Conservation (phyloP, 202 grass and related monocot species). For the Cymbopogon flexuosus region DNA sequence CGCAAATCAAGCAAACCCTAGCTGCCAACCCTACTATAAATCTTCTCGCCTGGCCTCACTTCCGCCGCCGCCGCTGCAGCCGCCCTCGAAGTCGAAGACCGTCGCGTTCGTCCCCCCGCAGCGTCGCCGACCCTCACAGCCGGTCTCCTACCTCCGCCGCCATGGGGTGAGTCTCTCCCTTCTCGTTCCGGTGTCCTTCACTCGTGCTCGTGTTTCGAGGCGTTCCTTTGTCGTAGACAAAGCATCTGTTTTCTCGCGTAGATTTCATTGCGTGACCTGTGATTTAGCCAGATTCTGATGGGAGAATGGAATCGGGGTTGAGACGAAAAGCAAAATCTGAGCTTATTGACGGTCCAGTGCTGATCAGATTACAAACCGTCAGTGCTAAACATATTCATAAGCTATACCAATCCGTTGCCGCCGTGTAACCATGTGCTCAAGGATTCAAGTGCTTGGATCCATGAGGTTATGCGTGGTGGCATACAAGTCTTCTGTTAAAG, state of each 20-base stretch:
- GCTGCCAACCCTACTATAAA: conserved; percentile 16
- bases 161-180: conserved; percentile 42
- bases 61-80: conserved; percentile 24
- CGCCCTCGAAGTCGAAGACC: background rate
- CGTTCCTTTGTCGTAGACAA: background rate
- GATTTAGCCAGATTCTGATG: background rate
- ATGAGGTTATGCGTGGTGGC: conserved; percentile 36
- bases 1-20: conserved; percentile 28
- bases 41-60: background rate
- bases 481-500: conserved; percentile 22
- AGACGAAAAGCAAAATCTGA: background rate
- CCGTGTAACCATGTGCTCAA: background rate
- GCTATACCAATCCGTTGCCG: conserved; percentile 48
- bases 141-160: conserved; percentile 12
- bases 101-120: background rate
- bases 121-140: background rate
- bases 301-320: background rate
- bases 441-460: background rate
- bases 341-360: conserved; percentile 73
- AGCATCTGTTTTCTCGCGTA: background rate
- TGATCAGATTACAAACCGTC: conserved; percentile 46
- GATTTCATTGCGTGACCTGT: background rate
- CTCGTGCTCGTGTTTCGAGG: background rate
- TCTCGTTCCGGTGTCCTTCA: background rate
- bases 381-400: conserved; percentile 69